Conservation (phyloP, 306 rosid genomes). For the Begonia loranthoides region DNA sequence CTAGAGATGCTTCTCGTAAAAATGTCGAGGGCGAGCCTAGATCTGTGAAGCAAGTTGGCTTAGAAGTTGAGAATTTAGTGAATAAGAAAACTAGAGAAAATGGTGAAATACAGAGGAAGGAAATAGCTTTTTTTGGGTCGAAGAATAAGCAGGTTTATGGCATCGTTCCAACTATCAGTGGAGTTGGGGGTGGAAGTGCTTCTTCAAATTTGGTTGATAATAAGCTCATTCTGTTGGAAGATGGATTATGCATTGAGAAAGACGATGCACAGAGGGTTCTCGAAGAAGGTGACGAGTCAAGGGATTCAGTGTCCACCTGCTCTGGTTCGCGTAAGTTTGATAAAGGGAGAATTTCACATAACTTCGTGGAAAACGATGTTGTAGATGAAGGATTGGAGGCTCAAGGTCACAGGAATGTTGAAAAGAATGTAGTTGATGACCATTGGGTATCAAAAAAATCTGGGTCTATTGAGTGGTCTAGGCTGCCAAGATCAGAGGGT, state of each 20-base stretch:
- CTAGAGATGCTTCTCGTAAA: constrained; percentile 12
- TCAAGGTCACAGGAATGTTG: constrained; percentile 14
- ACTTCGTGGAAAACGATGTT: constrained; percentile 9
- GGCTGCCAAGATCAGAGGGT: constrained; percentile 20
- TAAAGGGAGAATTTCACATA: constrained; percentile 11
- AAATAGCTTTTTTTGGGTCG: constrained; percentile 3
- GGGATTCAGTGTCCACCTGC: constrained; percentile 17
- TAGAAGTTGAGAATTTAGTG: constrained; percentile 15
- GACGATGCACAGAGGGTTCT: background rate
- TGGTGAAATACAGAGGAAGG: constrained; percentile 3
- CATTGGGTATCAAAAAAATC: constrained; percentile 14
- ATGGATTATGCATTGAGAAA: background rate
- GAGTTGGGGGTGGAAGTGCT: constrained; percentile 6
- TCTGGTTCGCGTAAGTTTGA: constrained; percentile 7
- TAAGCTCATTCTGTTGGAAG: constrained; percentile 8
- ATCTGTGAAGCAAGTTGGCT: constrained; percentile 20
- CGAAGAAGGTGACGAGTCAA: constrained; percentile 15
- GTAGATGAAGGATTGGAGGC: constrained; percentile 15
- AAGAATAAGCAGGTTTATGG: constrained; percentile 17
- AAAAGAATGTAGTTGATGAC: constrained; percentile 9
- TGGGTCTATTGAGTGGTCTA: constrained; percentile 13
- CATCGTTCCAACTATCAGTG: constrained; percentile 17
- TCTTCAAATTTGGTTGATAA: background rate
- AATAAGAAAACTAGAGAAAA: constrained; percentile 13
- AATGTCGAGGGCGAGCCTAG: constrained; percentile 11